A percentile compares a stretch with the other conserved stretches of the same genome.
Conservation (phyloP, 2,329 filamentous ascomycete genomes). For the Verticillium klebahnii region DNA sequence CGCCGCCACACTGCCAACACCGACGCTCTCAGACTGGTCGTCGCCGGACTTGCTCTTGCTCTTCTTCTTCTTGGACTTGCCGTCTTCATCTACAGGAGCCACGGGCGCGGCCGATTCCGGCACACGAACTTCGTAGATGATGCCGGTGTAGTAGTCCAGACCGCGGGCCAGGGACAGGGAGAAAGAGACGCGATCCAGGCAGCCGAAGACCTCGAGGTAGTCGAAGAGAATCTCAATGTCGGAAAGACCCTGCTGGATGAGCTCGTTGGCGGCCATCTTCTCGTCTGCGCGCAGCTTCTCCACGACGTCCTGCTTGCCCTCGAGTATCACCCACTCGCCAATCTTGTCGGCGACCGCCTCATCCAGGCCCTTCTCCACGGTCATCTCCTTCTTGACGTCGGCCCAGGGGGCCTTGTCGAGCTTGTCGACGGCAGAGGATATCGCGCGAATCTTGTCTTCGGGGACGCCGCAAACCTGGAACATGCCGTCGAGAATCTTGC, state of each 20-base stretch:
- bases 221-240: constrained; percentile 78
- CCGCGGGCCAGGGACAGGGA: constrained; percentile 87
- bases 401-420: constrained; percentile 89
- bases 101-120: constrained; percentile 63
- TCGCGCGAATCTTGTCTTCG: constrained; percentile 78
- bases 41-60: constrained; percentile 51
- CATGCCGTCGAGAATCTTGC: constrained; percentile 88
- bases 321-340: constrained; percentile 75
- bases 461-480: constrained; percentile 91
- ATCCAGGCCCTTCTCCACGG: constrained; percentile 80
- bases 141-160: constrained; percentile 75
- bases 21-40: constrained; percentile 69
- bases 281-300: constrained; percentile 64
- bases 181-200: constrained; percentile 73
- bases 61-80: constrained; percentile 34
- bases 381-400: constrained; percentile 90
- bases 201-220: constrained; percentile 75
- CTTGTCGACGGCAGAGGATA: constrained; percentile 93
- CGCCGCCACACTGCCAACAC: constrained; percentile 78
- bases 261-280: constrained; percentile 63
- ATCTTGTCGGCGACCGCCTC: constrained; percentile 79
- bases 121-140: constrained; percentile 87
- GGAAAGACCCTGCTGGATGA: constrained; percentile 72
- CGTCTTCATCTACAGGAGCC: constrained; percentile 28
- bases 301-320: constrained; percentile 71